These are phyloP conservation scores for Coccomyxa sp. DNA, from an alignment of 139 green algal genomes.

Conservation along the genomic window DNA sequence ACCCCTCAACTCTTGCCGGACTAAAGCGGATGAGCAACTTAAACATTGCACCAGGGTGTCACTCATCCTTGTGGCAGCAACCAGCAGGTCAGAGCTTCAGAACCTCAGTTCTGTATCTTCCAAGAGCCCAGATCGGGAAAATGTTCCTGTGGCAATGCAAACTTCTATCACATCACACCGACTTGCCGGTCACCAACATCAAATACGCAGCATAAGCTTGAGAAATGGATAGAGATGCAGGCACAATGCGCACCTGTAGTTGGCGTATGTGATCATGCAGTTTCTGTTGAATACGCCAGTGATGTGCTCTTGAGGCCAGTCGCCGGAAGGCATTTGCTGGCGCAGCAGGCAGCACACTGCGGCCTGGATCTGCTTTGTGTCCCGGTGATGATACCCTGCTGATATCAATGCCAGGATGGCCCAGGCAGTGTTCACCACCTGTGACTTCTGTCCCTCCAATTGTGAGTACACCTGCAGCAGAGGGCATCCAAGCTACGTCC, in stretches of 20 bases:
- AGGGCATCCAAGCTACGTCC: too few relatives aligned
- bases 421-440: slow-evolving; percentile 97
- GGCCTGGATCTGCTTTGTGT: slow-evolving; percentile 57
- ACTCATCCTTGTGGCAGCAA: neutral
- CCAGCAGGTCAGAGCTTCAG: neutral
- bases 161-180: too few relatives aligned
- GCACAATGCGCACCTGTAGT: slow-evolving; percentile 75
- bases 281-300: slow-evolving; percentile 99
- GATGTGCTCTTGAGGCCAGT: slow-evolving; percentile 99
- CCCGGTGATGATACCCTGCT: slow-evolving; percentile 52
- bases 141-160: slow-evolving; percentile 71
- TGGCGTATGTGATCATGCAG: slow-evolving; percentile 98
- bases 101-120: slow-evolving; percentile 62
- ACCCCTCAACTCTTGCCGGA: too few relatives aligned
- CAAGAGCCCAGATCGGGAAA: slow-evolving; percentile 97
- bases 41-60: neutral
- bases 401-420: slow-evolving; percentile 86
- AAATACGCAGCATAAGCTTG: neutral
- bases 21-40: neutral
- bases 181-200: too few relatives aligned
- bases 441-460: slow-evolving; percentile 60
- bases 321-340: slow-evolving; percentile 57
- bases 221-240: neutral
- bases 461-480: slow-evolving; percentile 78
- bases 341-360: slow-evolving; percentile 42